Base-by-base conservation (phyloP, 1,139 yeast species). In the Saccharomyces uvarum region DNA sequence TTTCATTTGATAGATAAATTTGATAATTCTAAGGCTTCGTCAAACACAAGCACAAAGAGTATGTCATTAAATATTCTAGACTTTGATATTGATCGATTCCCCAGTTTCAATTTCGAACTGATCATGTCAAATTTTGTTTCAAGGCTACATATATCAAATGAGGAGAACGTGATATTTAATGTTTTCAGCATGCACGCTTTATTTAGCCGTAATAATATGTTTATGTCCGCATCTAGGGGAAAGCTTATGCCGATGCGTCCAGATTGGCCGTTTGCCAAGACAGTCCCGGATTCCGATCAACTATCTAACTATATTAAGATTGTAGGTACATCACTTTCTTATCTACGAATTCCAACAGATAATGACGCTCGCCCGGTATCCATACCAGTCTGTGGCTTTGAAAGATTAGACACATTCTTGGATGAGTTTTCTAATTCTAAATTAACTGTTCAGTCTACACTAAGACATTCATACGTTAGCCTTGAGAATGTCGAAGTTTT, bases 371-470 rank as follows among this genome's bases (percentile, higher is more conserved):
- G 53, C 4, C 58, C 61, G 2, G 26, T 54, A 3, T 52, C 60
- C 2, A 50, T 61, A 6, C 70, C 69, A 4, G 61, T 67, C 8
- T 61, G 61, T 48, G 64, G 63, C 1, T 63, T 66, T 53, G 69
- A 63, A 51, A 63, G 69, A 56, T 52, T 60, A 31, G 70, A 66
- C 47, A 58, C 61, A 6, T 64, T 63, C 48, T 50, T 64, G 5
- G 61, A 61, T 46, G 61, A 62, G 42, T 49, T 60, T 11, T 54
- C 55, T 6, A 55, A 55, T 11, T 53, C 53, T 2, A 56, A 56
- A 26, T 47, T 61, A n/a, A 53, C 51, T 28, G 32, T 63, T 8
- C 61, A 61, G 8, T 58, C 63, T 24, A 67, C 70, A 4, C 48
- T 65, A 29, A 60, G 70, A 56, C 64, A 65, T 51, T 59, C 63